A percentile compares a stretch with the other conserved stretches of the same genome.
These are phyloP conservation scores for Rhododendron henanense DNA, from an alignment of 148 eudicot genomes.

Conservation along the genomic window DNA sequence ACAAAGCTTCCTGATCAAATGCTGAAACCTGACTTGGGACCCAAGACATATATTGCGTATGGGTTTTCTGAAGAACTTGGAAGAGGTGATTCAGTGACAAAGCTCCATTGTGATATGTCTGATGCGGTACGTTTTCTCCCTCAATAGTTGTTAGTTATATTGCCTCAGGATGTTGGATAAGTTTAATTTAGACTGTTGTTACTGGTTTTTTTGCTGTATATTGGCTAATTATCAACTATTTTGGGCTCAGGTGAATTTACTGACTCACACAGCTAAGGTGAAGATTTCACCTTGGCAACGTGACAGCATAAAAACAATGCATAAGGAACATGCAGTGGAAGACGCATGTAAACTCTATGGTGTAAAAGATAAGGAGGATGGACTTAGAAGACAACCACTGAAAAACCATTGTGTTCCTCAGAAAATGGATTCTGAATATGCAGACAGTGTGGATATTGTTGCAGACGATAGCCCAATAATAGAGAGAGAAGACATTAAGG, in stretches of 20 bases:
- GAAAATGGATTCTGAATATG: not conserved
- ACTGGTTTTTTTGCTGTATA: not conserved
- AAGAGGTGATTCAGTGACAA: conserved; percentile 81
- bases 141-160: not conserved
- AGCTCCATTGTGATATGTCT: conserved; percentile 84
- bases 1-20: conserved; percentile 54
- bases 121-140: conserved; percentile 60
- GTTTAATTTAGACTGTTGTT: not conserved
- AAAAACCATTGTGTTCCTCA: not conserved
- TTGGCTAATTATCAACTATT: not conserved
- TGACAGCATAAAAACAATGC: conserved; percentile 22
- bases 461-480: not conserved
- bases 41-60: conserved; percentile 88
- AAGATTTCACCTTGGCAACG: conserved; percentile 17
- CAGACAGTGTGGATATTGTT: not conserved
- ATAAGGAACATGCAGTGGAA: conserved; percentile 26
- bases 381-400: not conserved
- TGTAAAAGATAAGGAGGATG: not conserved
- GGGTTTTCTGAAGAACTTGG: conserved; percentile 78
- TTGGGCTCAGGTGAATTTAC: conserved; percentile 45
- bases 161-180: not conserved
- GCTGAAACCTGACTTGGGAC: conserved; percentile 91
- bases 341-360: conserved; percentile 10
- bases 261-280: conserved; percentile 49
- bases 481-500: conserved; percentile 4